Conservation (phyloP, 2,329 filamentous ascomycete species). For the Phoma herbarum region DNA sequence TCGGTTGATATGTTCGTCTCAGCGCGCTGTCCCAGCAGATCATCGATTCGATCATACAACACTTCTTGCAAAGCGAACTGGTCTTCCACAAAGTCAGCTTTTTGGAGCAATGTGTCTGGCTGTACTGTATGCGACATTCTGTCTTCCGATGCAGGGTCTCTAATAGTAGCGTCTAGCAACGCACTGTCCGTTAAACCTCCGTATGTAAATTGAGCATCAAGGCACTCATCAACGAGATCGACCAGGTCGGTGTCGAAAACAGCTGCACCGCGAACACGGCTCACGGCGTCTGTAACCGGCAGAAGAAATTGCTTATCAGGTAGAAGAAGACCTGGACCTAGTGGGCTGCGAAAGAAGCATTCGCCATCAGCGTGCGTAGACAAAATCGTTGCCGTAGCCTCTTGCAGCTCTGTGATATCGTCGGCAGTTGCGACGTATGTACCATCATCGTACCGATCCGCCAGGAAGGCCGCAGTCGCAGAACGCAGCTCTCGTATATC, state of each 20-base stretch:
- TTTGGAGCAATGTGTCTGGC: background rate
- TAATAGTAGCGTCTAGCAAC: background rate
- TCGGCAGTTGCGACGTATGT: constrained; percentile 4
- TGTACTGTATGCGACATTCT: background rate
- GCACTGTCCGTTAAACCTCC: background rate
- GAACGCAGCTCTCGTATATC: constrained; percentile 3
- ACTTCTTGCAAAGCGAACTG: background rate
- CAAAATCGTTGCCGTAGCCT: constrained; percentile 18
- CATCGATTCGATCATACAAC: background rate
- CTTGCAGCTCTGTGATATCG: constrained; percentile 11
- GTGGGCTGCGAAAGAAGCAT: constrained; percentile 4
- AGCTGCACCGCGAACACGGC: background rate
- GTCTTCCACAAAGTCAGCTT: background rate
- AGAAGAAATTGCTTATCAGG: constrained; percentile 12
- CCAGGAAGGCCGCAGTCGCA: constrained; percentile 6
- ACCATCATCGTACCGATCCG: constrained; percentile 1
- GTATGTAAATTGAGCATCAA: background rate
- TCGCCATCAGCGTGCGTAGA: constrained; percentile 14
- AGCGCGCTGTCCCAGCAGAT: background rate
- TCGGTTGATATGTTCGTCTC: background rate
- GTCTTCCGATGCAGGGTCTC: background rate
- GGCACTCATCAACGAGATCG: background rate
- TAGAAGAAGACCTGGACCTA: constrained; percentile 4
- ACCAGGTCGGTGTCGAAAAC: background rate
- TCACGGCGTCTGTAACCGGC: background rate